These are phyloP conservation scores for Tetrahymena borealis DNA, from an alignment of 73 alveolate genomes.

Conservation along the genomic window DNA sequence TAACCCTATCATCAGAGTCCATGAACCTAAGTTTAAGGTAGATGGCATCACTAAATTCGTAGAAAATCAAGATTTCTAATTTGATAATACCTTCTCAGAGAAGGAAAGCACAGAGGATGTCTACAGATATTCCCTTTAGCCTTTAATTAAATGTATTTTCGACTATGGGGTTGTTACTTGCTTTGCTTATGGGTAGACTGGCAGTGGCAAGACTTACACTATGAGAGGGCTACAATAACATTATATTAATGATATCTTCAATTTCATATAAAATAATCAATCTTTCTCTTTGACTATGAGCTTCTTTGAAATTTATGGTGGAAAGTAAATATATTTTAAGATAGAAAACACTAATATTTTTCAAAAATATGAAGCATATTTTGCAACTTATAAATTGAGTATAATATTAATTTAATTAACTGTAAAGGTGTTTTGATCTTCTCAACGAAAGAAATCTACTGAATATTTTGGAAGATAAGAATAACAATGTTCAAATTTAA, in stretches of 20 bases:
- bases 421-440: conserved; percentile 49
- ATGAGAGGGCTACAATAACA: conserved; percentile 77
- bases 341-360: no score
- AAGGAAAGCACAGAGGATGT: conserved; percentile 65
- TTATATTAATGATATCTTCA: conserved; percentile 69
- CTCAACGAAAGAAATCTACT: conserved; percentile 74
- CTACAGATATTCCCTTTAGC: conserved; percentile 59
- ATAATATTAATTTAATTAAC: background rate
- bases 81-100: conserved; percentile 73
- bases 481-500: conserved; percentile 62
- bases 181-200: conserved; percentile 97
- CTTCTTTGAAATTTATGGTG: conserved; percentile 94
- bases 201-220: conserved; percentile 95
- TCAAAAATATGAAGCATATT: no score
- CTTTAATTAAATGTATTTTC: conserved; percentile 51
- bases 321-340: conserved; percentile 40
- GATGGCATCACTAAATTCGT: conserved; percentile 94
- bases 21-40: conserved; percentile 80
- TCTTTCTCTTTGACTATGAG: conserved; percentile 61
- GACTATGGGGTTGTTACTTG: conserved; percentile 83
- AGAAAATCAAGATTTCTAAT: conserved; percentile 78
- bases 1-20: conserved; percentile 79
- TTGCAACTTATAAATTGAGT: no score
- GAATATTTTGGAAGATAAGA: conserved; percentile 83
- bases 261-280: background rate